phyloP scores from a whole-genome alignment of 768 basidiomycete genomes.

The Collybia nuda region DNA sequence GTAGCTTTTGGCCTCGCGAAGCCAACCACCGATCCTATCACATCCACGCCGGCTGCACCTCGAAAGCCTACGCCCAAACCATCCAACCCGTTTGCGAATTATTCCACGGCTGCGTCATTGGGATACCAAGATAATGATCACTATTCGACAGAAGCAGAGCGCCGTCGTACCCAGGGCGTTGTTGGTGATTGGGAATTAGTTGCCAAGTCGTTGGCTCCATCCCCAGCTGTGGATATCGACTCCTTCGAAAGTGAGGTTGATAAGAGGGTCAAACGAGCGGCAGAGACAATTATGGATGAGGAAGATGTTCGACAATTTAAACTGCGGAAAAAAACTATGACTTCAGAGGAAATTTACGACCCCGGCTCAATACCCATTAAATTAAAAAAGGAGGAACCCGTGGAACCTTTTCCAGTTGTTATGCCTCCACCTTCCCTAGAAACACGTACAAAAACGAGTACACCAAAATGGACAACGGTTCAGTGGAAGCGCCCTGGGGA shows the following conservation, averaged over 20 bases:
- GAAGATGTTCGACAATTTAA: constrained; percentile 67
- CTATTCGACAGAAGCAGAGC: constrained; percentile 56
- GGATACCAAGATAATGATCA: constrained; percentile 74
- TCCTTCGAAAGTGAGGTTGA: constrained; percentile 16
- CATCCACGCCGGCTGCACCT: constrained; percentile 30
- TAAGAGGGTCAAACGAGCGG: constrained; percentile 34
- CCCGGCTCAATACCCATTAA: constrained; percentile 69
- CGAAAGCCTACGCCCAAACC: constrained; percentile 49
- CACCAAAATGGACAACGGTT: constrained; percentile 33
- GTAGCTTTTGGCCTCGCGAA: constrained; percentile 66
- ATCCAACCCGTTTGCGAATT: constrained; percentile 74
- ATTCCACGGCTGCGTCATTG: constrained; percentile 83
- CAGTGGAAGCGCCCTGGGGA: constrained; percentile 29
- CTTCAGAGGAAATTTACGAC: constrained; percentile 82
- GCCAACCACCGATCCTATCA: constrained; percentile 28
- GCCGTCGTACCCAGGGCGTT: constrained; percentile 62
- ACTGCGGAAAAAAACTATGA: constrained; percentile 63
- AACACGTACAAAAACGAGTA: constrained; percentile 8
- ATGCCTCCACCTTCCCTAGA: not conserved
- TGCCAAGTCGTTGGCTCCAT: constrained; percentile 22
- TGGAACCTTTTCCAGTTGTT: constrained; percentile 11
- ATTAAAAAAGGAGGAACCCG: constrained; percentile 52
- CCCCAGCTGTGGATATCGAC: constrained; percentile 16
- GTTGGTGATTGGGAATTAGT: constrained; percentile 82
- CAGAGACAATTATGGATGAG: constrained; percentile 35